phyloP scores from a whole-genome alignment of 192 early-diverging fungal species.

The Linnemannia exigua region DNA sequence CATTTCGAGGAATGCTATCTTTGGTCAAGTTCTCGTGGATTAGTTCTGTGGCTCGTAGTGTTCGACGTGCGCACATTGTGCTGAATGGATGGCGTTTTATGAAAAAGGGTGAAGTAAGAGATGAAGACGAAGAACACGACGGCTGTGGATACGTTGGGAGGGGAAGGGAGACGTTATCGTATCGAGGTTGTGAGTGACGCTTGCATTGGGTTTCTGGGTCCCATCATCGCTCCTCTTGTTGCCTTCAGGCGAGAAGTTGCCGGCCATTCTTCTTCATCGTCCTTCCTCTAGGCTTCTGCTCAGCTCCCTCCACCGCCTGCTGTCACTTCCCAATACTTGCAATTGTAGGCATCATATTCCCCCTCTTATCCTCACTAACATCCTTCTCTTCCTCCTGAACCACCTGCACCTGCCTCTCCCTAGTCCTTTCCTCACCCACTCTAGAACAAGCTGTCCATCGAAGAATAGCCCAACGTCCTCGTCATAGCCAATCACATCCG shows the following conservation, averaged over 20 bases:
- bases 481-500: conserved; percentile 25
- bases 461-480: conserved; percentile 20
- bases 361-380: neutral
- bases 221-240: too few species aligned
- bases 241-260: too few species aligned
- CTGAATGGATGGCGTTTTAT: neutral
- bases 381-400: neutral
- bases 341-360: neutral
- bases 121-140: neutral
- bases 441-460: neutral
- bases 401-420: too few species aligned
- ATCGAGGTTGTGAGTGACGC: neutral
- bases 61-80: neutral
- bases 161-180: neutral
- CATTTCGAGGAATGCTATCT: conserved; percentile 21
- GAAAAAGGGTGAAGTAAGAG: too few species aligned
- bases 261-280: neutral
- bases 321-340: neutral
- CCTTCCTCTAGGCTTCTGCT: neutral
- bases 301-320: neutral
- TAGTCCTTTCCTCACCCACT: neutral
- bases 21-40: conserved; percentile 32
- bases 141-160: neutral
- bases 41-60: conserved; percentile 9
- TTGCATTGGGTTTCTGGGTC: neutral